Base-by-base conservation (phyloP, 2,329 filamentous ascomycete genomes). In the Aspergillus pseudoglaucus region DNA sequence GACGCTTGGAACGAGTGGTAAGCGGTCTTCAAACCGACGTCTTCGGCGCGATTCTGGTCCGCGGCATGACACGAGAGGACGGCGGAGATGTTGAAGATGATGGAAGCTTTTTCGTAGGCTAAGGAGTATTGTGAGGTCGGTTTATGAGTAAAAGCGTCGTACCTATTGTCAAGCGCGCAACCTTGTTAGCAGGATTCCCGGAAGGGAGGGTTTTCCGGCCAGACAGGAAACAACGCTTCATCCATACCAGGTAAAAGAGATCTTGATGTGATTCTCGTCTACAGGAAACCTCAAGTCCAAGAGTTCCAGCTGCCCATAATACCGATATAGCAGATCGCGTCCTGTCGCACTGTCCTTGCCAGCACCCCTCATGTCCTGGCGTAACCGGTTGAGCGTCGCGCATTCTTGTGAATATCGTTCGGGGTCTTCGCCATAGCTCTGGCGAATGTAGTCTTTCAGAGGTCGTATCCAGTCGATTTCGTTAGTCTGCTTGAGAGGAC, bases 21-120 rank as follows among this genome's bases (percentile, higher is more conserved):
- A 15, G 93, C 89, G 12, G 90, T 91, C 74, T 98, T 98, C 65
- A 97, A 80, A 30, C 91, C 91, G 5, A 87, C 80, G 63, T 98
- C 93, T 65, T 97, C 90, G 54, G 87, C 87, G 44, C 93, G 84
- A 58, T 93, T 90, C 71, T 98, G 94, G 63, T 88, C 81, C 39
- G 91, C 90, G 52, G 91, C 93, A 77, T 98, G 89, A 63, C 91
- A 96, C 46, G 91, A 97, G 17, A 98, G 79, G 22, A 97, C 90
- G 57, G 93, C 91, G 33, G 91, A 95, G 57, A 98, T 98, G 71
- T 98, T 98, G 79, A 98, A 98, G 62, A 98, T 96, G 64, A 98
- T 95, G 60, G 91, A 97, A 12, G 93, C 93, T 67, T 98, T 98
- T 69, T 98, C 93, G 67, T 94, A 98, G 42, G 93, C 93, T 42